Evolutionary conservation across 176 grass and related monocot species (phyloP).

Genomic region (Rhipidocladum racemiflorum): DNA sequence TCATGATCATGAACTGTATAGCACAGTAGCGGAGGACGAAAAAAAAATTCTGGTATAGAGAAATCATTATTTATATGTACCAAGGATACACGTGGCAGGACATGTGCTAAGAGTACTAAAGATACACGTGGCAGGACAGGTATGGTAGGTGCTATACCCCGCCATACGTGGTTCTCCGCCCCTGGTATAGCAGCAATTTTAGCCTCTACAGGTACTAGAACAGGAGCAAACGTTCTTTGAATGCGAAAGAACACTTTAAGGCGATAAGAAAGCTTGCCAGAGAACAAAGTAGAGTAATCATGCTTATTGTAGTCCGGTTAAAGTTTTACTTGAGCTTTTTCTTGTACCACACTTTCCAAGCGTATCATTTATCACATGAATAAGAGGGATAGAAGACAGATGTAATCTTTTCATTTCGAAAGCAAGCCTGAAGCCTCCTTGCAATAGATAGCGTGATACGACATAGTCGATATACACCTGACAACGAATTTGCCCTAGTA

Average conservation of each 20-base stretch:
- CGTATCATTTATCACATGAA: neutral
- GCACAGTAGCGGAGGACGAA: too few relatives aligned
- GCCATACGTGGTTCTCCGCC: too few relatives aligned
- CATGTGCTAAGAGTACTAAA: too few relatives aligned
- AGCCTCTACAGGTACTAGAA: neutral
- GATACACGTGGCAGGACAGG: too few relatives aligned
- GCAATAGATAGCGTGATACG: neutral
- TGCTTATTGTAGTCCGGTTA: neutral
- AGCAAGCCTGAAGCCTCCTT: neutral
- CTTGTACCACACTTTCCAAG: neutral
- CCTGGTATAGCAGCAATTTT: neutral
- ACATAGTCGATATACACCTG: neutral
- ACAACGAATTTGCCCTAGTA: neutral
- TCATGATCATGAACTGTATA: neutral
- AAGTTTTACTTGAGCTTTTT: neutral
- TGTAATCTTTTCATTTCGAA: constrained; percentile 1
- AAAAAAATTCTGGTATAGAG: too few relatives aligned
- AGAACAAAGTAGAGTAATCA: neutral
- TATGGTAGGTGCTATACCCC: too few relatives aligned
- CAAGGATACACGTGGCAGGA: too few relatives aligned
- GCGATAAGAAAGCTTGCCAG: neutral
- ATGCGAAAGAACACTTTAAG: neutral
- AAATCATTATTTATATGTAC: too few relatives aligned
- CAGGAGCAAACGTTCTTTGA: neutral
- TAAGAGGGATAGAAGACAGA: neutral